Evolutionary conservation across 73 alveolate species (phyloP).

Genomic region (Paraurostyla sp.): DNA sequence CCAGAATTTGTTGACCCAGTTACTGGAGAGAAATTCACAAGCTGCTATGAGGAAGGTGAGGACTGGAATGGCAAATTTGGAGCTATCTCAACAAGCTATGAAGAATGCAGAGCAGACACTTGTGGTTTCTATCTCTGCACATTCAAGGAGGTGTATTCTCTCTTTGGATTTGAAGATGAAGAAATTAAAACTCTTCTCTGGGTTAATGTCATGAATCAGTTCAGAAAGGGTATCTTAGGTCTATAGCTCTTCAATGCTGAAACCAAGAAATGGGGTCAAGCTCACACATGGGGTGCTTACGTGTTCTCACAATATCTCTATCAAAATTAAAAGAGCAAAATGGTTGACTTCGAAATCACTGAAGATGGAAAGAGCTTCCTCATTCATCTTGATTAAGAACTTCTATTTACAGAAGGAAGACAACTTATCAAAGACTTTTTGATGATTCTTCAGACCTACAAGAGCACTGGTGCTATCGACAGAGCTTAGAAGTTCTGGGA

Average conservation of each 20-base stretch:
- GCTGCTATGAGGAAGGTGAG: constrained; percentile 88
- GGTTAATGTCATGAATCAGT: constrained; percentile 74
- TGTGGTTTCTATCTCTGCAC: constrained; percentile 90
- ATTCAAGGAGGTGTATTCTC: constrained; percentile 79
- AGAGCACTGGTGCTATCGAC: constrained; percentile 74
- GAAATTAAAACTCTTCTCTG: constrained; percentile 82
- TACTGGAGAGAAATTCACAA: constrained; percentile 85
- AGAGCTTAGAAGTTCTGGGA: constrained; percentile 75
- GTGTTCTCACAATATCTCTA: constrained; percentile 72
- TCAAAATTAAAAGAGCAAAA: constrained; percentile 24
- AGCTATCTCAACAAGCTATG: constrained; percentile 82
- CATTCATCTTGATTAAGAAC: constrained; percentile 68
- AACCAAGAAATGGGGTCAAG: constrained; percentile 88
- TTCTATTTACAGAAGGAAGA: constrained; percentile 65
- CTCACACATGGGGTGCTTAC: constrained; percentile 82
- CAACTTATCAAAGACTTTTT: constrained; percentile 77
- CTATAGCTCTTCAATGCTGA: constrained; percentile 80
- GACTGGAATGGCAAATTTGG: constrained; percentile 95
- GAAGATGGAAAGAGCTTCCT: constrained; percentile 71
- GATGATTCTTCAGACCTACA: constrained; percentile 71
- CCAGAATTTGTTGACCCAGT: constrained; percentile 88
- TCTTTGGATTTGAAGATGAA: constrained; percentile 77
- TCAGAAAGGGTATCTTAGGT: constrained; percentile 80
- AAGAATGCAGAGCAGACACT: constrained; percentile 95
- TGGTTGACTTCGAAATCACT: constrained; percentile 58